Evolutionary conservation across 495 filamentous ascomycete species (phyloP), one percentile per base, ranked within the genome.

Genomic region (Cercophora newfieldiana): DNA sequence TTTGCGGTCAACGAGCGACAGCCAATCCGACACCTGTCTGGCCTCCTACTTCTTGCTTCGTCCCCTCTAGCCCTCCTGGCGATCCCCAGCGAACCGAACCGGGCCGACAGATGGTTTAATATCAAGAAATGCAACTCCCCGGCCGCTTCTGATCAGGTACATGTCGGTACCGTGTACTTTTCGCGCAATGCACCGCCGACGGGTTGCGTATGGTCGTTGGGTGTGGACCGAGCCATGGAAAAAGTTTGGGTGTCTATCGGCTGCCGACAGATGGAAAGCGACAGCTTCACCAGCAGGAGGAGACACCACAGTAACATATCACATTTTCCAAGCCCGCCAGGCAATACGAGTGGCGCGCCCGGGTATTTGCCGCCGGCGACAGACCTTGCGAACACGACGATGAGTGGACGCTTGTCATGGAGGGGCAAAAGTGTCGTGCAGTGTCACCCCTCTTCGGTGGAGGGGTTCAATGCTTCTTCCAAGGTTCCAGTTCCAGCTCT

Each of bases 1-100:
- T 28, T 60, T 44, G 31, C 30, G 30, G 58, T 47, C 55, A 58
- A 58, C 24, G 30, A 26, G n/a, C 25, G 55, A 19, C 55, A 29
- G 55, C 55, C 25, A 58, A 58, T 29, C 25, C 25, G 4, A 31
- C 16, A 0, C 29, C 55, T n/a, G 26, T 31, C 55, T 19, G 18
- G 19, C 22, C 25, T 21, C 29, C 21, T 33, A 14, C 54, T 14
- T 25, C n/a, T 21, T 31, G 26, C 55, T 33, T 8, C 22, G 51
- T 21, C 4, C 22, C 51, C 51, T 47, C 19, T 26, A 3, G 6
- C 16, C 58, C 59, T 67, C 65, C 59, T 67, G 65, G 63, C 65
- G 65, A 67, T 67, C 65, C n/a, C 44, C 47, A 59, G 22, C 55
- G 51, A 57, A 31, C 55, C 65, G 37, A 67, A 44, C 65, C 65